Evolutionary conservation across 371 early-diverging fungal genomes (phyloP).

Genomic region (Rhizopus stolonifer): DNA sequence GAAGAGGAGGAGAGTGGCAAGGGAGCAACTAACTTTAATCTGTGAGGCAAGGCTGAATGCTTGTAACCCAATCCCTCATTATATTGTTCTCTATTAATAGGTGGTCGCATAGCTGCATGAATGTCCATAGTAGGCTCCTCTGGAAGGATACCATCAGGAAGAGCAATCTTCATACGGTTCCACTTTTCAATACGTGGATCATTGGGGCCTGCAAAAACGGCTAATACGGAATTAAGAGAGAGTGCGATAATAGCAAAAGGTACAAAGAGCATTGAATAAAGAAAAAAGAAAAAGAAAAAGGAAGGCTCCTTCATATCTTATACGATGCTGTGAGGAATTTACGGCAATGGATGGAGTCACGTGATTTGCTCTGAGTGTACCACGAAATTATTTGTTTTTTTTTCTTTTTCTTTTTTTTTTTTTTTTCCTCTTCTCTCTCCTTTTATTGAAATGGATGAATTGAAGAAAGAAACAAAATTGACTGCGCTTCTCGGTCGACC

Average conservation of each 20-base stretch:
- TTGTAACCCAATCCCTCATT: neutral
- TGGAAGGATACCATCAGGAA: constrained; percentile 7
- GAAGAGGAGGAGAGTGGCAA: neutral
- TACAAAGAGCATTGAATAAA: neutral
- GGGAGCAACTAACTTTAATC: constrained; percentile 1
- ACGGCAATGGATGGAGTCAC: neutral
- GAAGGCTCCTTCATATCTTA: neutral
- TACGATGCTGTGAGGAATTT: neutral
- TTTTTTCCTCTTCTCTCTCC: neutral
- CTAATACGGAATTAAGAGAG: neutral
- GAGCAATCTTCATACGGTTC: constrained; percentile 7
- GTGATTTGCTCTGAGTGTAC: no score
- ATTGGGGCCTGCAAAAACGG: neutral
- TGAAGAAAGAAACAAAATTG: constrained; percentile 5
- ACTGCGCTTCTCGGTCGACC: constrained; percentile 40
- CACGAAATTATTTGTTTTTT: neutral
- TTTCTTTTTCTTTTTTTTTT: neutral
- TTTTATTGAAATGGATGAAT: neutral
- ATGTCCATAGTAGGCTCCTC: constrained; percentile 7
- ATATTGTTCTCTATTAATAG: neutral
- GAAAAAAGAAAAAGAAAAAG: neutral
- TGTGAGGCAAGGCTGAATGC: neutral
- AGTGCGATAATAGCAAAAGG: neutral
- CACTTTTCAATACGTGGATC: constrained; percentile 6
- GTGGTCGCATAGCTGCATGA: neutral